Base-by-base conservation (phyloP, 345 rosid genomes). In the Aegle marmelos region DNA sequence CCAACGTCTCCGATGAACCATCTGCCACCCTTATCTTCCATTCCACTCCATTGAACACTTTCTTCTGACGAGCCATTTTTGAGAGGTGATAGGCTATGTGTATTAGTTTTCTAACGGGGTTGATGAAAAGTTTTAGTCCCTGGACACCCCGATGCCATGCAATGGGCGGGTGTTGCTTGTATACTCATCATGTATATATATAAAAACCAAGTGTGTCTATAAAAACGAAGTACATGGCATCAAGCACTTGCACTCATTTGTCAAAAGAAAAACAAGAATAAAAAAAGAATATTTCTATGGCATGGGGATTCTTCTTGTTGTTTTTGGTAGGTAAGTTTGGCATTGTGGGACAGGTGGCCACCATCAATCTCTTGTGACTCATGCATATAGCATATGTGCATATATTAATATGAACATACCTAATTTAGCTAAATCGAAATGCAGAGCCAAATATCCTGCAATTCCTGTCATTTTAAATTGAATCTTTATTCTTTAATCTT, bases 21-120 rank as follows among this genome's bases (percentile, higher is more conserved):
- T 87, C 83, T 77, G 19, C 71, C 68, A 88, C 79, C 68, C 74
- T 82, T 80, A 88, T 82, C 58, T 82, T 85, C 91, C 90, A 88
- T 30, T 90, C 89, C 37, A 84, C 30, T 30, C 74, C 88, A 62
- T 31, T 60, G 33, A 60, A 9, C 19, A 31, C 60, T 31, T 79
- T 71, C 82, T 83, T 81, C 36, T 75, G 74, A 4, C 39, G 34
- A 79, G 78, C 81, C 90, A 79, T 76, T 33, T 1, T 4, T 24
- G 0, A 3, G 57, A 41, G 27, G 14, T 63, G 45, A 39, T 62
- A 1, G 30, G 31, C 21, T 45, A 31, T 59, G 7, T 30, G 66
- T 72, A n/a, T 33, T 22, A 31, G 36, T 19, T 70, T 2, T 25
- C 34, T n/a, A 22, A 17, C 27, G 9, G 9, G 7, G 65, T 14